These are phyloP conservation scores for Aspergillus ibericus DNA, from an alignment of 2,329 filamentous ascomycete species.

Conservation along the genomic window DNA sequence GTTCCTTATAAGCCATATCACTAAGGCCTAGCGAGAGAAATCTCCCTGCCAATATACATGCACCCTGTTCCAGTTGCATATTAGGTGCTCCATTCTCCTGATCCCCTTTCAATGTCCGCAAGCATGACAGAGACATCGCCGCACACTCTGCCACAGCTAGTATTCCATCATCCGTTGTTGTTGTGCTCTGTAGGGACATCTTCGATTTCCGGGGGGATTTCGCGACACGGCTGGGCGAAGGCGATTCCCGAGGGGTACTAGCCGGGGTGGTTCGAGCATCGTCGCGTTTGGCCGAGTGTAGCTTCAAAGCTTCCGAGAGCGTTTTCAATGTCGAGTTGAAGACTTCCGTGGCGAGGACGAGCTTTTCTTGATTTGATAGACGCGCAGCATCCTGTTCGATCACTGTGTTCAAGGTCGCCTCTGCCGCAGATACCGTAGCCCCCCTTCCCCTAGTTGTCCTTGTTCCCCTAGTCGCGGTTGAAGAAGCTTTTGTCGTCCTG, in stretches of 20 bases:
- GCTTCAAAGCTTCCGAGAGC: slow-evolving; percentile 42
- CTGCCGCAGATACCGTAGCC: slow-evolving; percentile 25
- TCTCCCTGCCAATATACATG: slow-evolving; percentile 44
- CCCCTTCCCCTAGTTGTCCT: slow-evolving; percentile 29
- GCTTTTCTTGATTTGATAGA: slow-evolving; percentile 40
- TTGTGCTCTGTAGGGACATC: neutral
- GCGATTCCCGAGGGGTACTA: slow-evolving; percentile 21
- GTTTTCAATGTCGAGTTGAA: slow-evolving; percentile 48
- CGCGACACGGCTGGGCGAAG: slow-evolving; percentile 31
- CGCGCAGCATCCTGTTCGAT: slow-evolving; percentile 27
- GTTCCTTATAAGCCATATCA: slow-evolving; percentile 43
- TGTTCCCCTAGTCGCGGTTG: slow-evolving; percentile 22
- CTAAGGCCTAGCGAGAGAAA: slow-evolving; percentile 42
- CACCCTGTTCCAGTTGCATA: slow-evolving; percentile 45
- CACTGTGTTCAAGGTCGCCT: slow-evolving; percentile 25
- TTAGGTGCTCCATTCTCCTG: slow-evolving; percentile 28
- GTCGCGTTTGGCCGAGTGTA: slow-evolving; percentile 25
- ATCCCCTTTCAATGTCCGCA: slow-evolving; percentile 38
- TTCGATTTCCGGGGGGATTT: slow-evolving; percentile 27
- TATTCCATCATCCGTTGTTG: slow-evolving; percentile 26
- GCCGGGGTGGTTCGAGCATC: slow-evolving; percentile 18
- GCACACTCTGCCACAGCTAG: slow-evolving; percentile 42
- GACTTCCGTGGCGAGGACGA: slow-evolving; percentile 47
- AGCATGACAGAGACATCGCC: slow-evolving; percentile 38
- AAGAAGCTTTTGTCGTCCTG: slow-evolving; percentile 25